phyloP scores from a whole-genome alignment of 768 basidiomycete species.

The Gloeophyllum trabeum region DNA sequence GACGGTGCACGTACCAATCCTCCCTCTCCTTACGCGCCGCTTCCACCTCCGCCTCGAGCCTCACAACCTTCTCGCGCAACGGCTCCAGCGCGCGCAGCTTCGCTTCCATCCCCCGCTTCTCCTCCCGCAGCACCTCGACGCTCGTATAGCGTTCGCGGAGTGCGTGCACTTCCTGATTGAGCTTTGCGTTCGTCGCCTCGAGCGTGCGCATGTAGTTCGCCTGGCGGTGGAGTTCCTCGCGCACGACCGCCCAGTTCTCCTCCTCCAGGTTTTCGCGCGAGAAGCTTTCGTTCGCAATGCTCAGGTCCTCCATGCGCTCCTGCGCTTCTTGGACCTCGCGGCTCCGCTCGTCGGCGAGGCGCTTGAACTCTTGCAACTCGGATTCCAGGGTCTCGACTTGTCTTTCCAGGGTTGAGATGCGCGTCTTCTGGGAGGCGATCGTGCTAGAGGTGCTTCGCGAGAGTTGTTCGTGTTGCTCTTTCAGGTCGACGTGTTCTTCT shows the following conservation, averaged over 20 bases:
- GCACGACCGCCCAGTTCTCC: slow-evolving; percentile 49
- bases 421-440: slow-evolving; percentile 36
- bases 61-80: slow-evolving; percentile 40
- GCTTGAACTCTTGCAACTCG: slow-evolving; percentile 31
- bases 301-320: slow-evolving; percentile 34
- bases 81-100: slow-evolving; percentile 39
- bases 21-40: slow-evolving; percentile 45
- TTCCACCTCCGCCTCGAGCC: slow-evolving; percentile 55
- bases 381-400: slow-evolving; percentile 35
- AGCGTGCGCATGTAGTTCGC: slow-evolving; percentile 47
- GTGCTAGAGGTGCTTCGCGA: slow-evolving; percentile 37
- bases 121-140: slow-evolving; percentile 63
- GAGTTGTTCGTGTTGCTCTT: slow-evolving; percentile 40
- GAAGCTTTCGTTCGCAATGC: slow-evolving; percentile 19
- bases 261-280: slow-evolving; percentile 26
- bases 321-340: slow-evolving; percentile 32
- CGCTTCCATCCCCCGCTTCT: slow-evolving; percentile 53
- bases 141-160: slow-evolving; percentile 47
- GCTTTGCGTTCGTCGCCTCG: slow-evolving; percentile 45
- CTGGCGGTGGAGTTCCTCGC: slow-evolving; percentile 61
- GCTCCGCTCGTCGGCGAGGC: slow-evolving; percentile 29
- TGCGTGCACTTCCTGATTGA: slow-evolving; percentile 38
- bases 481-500: slow-evolving; percentile 49
- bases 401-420: slow-evolving; percentile 34
- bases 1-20: slow-evolving; percentile 33